Conservation (phyloP, 192 early-diverging fungal genomes). For the Coemansia erecta region DNA sequence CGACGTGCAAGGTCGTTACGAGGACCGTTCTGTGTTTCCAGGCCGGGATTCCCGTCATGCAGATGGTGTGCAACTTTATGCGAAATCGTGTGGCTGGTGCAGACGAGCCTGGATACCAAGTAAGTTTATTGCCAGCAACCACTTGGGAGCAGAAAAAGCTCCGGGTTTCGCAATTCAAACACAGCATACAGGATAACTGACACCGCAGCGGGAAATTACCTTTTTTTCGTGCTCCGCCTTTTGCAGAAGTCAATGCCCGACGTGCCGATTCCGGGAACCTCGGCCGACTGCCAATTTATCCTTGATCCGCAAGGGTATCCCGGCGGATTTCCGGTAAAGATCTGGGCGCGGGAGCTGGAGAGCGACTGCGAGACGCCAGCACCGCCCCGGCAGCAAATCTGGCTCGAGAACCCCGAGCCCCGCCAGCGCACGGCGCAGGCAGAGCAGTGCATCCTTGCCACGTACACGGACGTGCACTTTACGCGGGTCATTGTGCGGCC, state of each 20-base stretch:
- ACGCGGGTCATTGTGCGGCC: conserved; percentile 30
- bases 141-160: not conserved
- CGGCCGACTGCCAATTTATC: conserved; percentile 9
- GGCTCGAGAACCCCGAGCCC: conserved; percentile 20
- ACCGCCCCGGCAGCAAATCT: conserved; percentile 22
- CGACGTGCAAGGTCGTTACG: conserved; percentile 6
- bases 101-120: conserved; percentile 6
- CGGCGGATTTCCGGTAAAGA: conserved; percentile 20
- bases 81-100: not conserved
- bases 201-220: no score
- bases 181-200: no score
- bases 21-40: conserved; percentile 15
- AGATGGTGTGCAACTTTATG: conserved; percentile 26
- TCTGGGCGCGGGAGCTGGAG: conserved; percentile 27
- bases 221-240: conserved; percentile 1
- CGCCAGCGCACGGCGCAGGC: conserved; percentile 3
- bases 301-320: conserved; percentile 36
- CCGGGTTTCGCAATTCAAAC: no score
- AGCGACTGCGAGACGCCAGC: conserved; percentile 14
- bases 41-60: conserved; percentile 15
- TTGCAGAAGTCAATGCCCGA: conserved; percentile 20
- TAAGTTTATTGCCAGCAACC: not conserved
- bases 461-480: conserved; percentile 34
- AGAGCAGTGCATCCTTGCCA: conserved; percentile 22
- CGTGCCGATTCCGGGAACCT: conserved; percentile 6